Evolutionary conservation across 2,329 filamentous ascomycete genomes (phyloP).

Genomic region (Zopfia rhizophila): DNA sequence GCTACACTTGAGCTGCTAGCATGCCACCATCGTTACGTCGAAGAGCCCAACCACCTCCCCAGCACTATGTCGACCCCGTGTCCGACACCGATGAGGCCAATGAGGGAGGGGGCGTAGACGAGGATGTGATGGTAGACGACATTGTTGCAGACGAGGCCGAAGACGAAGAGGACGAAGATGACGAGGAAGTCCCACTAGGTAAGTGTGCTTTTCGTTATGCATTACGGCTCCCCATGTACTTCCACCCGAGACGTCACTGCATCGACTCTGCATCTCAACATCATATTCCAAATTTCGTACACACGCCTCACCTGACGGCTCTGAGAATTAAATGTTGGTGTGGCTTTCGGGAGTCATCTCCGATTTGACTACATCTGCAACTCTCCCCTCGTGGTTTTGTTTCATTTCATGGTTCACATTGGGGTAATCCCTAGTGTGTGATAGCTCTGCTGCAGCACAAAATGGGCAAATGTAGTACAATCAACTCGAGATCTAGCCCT

Average conservation of each 20-base stretch:
- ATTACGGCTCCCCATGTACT: not conserved
- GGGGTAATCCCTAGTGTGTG: no score
- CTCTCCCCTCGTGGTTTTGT: no score
- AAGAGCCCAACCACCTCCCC: conserved; percentile 29
- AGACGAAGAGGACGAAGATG: conserved; percentile 65
- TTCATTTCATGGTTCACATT: not conserved
- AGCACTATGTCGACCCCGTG: conserved; percentile 25
- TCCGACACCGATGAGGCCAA: conserved; percentile 43
- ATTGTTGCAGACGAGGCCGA: conserved; percentile 34
- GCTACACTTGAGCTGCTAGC: not conserved
- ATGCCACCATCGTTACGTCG: conserved; percentile 45
- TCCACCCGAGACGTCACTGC: no score
- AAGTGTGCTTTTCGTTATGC: conserved; percentile 16
- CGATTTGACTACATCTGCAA: no score
- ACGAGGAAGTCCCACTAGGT: conserved; percentile 55
- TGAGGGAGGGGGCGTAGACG: conserved; percentile 33
- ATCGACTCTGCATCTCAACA: no score
- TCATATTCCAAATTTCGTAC: no score
- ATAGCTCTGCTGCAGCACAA: no score
- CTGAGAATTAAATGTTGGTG: no score
- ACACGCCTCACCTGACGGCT: no score
- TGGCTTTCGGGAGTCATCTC: no score
- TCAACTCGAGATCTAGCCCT: no score
- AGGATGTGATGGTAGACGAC: conserved; percentile 38
- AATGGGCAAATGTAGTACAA: no score